Conservation (phyloP, 495 filamentous ascomycete species). For the Lepraria neglecta region DNA sequence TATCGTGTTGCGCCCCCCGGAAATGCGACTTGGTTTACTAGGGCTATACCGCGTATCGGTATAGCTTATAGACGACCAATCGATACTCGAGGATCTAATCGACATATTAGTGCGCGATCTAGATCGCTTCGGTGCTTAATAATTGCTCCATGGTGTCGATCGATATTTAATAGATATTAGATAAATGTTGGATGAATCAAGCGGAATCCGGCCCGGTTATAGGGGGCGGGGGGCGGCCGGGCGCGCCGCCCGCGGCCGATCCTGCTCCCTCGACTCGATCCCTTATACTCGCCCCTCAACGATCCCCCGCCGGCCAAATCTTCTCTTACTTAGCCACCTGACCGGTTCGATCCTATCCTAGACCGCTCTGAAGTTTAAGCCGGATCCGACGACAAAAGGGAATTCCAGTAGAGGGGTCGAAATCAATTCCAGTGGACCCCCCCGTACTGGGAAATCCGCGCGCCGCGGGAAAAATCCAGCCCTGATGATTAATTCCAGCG, state of each 20-base stretch:
- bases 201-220: too few relatives aligned
- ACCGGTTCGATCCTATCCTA: background rate
- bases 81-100: background rate
- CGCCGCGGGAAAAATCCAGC: too few relatives aligned
- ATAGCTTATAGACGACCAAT: conserved; percentile 7
- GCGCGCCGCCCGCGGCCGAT: too few relatives aligned
- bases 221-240: too few relatives aligned
- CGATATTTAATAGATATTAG: too few relatives aligned
- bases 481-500: background rate
- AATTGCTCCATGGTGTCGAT: too few relatives aligned
- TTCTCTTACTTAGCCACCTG: too few relatives aligned
- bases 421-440: background rate
- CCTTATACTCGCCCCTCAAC: background rate
- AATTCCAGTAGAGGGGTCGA: too few relatives aligned
- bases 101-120: background rate
- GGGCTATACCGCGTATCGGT: background rate
- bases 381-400: too few relatives aligned
- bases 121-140: too few relatives aligned
- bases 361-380: background rate
- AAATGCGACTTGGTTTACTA: background rate
- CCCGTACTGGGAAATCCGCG: too few relatives aligned
- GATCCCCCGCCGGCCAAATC: background rate
- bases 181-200: too few relatives aligned
- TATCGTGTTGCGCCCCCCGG: background rate
- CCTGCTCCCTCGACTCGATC: background rate